These are phyloP conservation scores for Colletotrichum karsti DNA, from an alignment of 2,329 filamentous ascomycete species.

Conservation along the genomic window DNA sequence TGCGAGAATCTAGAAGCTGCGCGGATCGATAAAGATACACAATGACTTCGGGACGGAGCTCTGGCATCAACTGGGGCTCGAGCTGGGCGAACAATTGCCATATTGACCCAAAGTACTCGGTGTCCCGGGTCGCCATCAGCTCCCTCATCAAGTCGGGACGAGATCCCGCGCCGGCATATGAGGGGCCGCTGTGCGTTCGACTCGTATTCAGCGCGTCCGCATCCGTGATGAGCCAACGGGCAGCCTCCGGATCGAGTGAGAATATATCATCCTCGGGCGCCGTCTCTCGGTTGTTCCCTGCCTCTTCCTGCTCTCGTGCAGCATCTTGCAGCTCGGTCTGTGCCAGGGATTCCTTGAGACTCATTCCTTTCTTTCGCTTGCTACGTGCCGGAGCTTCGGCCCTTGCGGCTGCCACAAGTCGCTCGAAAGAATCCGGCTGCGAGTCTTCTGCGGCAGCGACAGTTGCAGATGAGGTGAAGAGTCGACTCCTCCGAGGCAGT, in stretches of 20 bases:
- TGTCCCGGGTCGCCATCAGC: constrained; percentile 35
- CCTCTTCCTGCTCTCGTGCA: no score
- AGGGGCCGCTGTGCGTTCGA: constrained; percentile 23
- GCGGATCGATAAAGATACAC: constrained; percentile 52
- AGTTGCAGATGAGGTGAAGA: constrained; percentile 35
- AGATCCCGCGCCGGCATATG: constrained; percentile 13
- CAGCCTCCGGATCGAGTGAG: no score
- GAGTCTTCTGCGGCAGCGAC: background rate
- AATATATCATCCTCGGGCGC: no score
- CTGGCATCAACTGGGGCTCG: constrained; percentile 37
- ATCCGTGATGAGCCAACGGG: background rate
- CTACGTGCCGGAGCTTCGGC: no score
- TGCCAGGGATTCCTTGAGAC: no score
- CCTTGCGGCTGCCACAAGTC: background rate
- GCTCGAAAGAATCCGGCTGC: background rate
- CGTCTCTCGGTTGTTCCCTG: no score
- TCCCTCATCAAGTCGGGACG: constrained; percentile 28
- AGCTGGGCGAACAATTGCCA: constrained; percentile 54
- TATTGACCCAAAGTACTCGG: constrained; percentile 46
- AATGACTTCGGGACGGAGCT: constrained; percentile 44
- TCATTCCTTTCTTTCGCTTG: no score
- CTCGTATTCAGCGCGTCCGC: background rate
- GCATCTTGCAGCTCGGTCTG: no score
- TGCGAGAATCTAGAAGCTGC: constrained; percentile 52
- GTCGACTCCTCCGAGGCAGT: constrained; percentile 28